phyloP scores from a whole-genome alignment of 2,329 filamentous ascomycete genomes.

The Leptoxyphium fumago region DNA sequence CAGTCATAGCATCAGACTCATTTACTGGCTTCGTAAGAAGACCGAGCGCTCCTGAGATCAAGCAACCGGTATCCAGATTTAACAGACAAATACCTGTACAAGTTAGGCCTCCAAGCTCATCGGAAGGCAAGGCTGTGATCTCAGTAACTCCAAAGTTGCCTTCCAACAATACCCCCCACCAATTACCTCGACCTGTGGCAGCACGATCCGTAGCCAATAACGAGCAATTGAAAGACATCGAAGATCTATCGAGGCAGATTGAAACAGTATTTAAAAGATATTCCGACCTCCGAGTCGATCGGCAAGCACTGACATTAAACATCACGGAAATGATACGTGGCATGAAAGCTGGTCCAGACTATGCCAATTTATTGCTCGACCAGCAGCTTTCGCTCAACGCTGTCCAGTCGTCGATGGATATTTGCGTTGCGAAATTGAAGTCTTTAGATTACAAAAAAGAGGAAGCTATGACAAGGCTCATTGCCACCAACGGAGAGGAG shows the following conservation, averaged over 20 bases:
- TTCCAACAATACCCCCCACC: too few relatives aligned
- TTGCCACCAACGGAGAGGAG: slow-evolving; percentile 3
- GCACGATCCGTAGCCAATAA: background rate
- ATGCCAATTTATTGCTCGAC: slow-evolving; percentile 14
- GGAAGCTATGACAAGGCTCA: slow-evolving; percentile 11
- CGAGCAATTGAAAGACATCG: slow-evolving; percentile 3
- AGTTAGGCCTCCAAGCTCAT: too few relatives aligned
- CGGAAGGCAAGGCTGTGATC: too few relatives aligned
- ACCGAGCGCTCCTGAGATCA: background rate
- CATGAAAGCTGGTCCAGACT: slow-evolving; percentile 11
- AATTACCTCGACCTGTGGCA: too few relatives aligned
- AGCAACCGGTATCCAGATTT: background rate
- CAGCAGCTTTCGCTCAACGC: slow-evolving; percentile 17
- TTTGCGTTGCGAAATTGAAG: slow-evolving; percentile 20
- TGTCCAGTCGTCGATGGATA: slow-evolving; percentile 19
- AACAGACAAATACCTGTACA: background rate
- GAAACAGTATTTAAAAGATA: slow-evolving; percentile 16
- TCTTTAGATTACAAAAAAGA: slow-evolving; percentile 18
- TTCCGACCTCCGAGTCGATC: slow-evolving; percentile 14
- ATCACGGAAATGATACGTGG: slow-evolving; percentile 13
- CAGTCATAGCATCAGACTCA: too few relatives aligned
- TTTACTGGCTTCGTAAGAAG: background rate
- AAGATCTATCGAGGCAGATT: slow-evolving; percentile 11
- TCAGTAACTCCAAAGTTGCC: too few relatives aligned
- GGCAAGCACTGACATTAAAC: slow-evolving; percentile 12